Base-by-base conservation (phyloP, 2,329 filamentous ascomycete species). In the Sclerotinia glacialis region DNA sequence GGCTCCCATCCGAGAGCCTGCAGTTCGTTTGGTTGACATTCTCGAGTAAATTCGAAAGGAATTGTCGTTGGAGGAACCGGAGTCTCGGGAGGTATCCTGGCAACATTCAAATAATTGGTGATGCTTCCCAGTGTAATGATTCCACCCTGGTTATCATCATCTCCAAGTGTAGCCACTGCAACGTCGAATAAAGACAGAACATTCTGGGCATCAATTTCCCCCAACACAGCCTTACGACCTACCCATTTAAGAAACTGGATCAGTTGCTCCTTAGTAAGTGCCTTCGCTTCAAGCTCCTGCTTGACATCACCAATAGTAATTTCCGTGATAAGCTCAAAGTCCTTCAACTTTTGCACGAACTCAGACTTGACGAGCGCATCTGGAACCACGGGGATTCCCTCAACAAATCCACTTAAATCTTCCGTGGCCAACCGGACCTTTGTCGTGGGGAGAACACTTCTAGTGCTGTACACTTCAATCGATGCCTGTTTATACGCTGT, bases 271-370 rank as follows among this genome's bases (percentile, higher is more conserved):
- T 91, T 89, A 58, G 85, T 89, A 67, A 99, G 81, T 1, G 95
- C 91, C 74, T 92, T 93, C 9, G 88, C 85, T 73, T 93, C 91
- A 4, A 99, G 81, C 72, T 97, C 93, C 68, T 87, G 81, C 69
- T 89, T 91, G 68, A 99, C 92, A 75, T 99, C 95, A 5, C 87
- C 85, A 37, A 95, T 88, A 0, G 92, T 97, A 67, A 98, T 91
- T 70, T 93, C 89, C 1, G 88, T 90, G n/a, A 99, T 85, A 66
- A 98, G 83, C 1, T 92, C 93, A 75, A 93, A 95, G 46, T 93
- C 90, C 66, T 89, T 88, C 55, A 99, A 79, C 72, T 91, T 93
- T 67, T 84, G 84, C 67, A 98, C 86, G 72, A 99, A 96, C 0
- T 84, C 83, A n/a, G 84, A 85, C 12, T 87, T 83, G 67, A 89